These are phyloP conservation scores for Jaapia argillacea DNA, from an alignment of 768 basidiomycete species.

Conservation along the genomic window DNA sequence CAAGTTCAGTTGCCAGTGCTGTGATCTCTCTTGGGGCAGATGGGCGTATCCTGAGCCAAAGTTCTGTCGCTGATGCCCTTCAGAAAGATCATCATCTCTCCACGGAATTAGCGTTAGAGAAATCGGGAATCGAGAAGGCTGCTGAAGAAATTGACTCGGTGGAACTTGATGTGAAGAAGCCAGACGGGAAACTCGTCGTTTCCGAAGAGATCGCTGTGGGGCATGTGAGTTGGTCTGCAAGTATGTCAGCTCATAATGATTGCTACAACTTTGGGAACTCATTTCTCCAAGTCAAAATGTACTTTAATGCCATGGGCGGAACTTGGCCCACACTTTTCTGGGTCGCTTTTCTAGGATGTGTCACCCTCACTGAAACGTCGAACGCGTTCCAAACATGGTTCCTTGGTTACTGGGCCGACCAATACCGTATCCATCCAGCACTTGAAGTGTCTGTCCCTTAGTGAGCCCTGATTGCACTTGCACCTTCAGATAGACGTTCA, in stretches of 20 bases:
- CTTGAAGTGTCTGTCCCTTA: too few relatives aligned
- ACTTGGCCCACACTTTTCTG: slow-evolving; percentile 2
- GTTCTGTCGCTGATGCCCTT: background rate
- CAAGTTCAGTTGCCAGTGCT: background rate
- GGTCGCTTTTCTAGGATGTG: background rate
- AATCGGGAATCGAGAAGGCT: background rate
- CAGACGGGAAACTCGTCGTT: background rate
- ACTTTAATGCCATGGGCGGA: slow-evolving; percentile 17
- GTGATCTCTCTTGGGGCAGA: background rate
- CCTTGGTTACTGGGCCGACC: background rate
- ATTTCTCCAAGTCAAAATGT: slow-evolving; percentile 12
- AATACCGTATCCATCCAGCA: background rate
- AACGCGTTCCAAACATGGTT: too few relatives aligned
- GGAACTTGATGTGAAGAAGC: too few relatives aligned
- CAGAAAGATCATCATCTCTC: background rate
- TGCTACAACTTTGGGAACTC: background rate
- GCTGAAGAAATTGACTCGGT: background rate
- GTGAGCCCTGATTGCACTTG: too few relatives aligned
- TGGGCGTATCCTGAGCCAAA: background rate
- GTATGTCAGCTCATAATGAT: background rate
- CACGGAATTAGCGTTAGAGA: background rate
- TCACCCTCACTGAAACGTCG: too few relatives aligned
- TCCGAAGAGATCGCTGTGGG: background rate
- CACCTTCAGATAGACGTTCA: too few relatives aligned
- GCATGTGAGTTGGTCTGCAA: background rate